phyloP scores from a whole-genome alignment of 2,329 filamentous ascomycete species.

The Aspergillus calidoustus region DNA sequence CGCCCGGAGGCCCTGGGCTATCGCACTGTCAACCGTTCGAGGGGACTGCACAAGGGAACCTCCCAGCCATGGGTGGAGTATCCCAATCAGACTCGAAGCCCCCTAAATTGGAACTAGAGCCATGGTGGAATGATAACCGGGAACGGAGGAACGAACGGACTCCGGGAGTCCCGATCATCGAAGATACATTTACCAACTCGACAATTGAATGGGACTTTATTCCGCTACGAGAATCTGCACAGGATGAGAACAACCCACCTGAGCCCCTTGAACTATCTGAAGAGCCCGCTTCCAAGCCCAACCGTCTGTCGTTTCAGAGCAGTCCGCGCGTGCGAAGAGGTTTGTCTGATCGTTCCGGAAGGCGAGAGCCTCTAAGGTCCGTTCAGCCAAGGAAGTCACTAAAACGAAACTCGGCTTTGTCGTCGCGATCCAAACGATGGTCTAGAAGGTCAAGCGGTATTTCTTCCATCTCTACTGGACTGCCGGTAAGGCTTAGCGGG shows the following conservation, averaged over 20 bases:
- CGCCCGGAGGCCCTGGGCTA: conserved; percentile 28
- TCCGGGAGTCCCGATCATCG: conserved; percentile 26
- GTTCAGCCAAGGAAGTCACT: conserved; percentile 41
- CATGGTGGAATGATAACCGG: conserved; percentile 37
- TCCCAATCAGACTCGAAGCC: conserved; percentile 34
- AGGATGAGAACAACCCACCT: conserved; percentile 28
- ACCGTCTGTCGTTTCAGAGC: conserved; percentile 35
- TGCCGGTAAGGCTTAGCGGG: conserved; percentile 46
- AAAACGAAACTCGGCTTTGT: conserved; percentile 42
- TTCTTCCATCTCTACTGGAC: conserved; percentile 40
- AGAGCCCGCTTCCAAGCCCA: conserved; percentile 27
- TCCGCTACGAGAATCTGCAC: conserved; percentile 28
- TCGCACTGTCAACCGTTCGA: conserved; percentile 34
- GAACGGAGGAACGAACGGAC: conserved; percentile 28
- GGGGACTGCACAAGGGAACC: conserved; percentile 26
- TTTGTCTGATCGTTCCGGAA: conserved; percentile 34
- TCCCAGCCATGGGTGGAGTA: conserved; percentile 28
- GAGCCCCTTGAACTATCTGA: conserved; percentile 12
- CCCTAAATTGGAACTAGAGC: conserved; percentile 41
- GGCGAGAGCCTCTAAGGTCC: conserved; percentile 41
- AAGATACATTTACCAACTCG: conserved; percentile 33
- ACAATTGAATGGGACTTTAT: conserved; percentile 37
- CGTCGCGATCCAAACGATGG: conserved; percentile 41
- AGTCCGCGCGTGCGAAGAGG: conserved; percentile 36
- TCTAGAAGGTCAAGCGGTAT: conserved; percentile 46